A percentile compares a stretch with the other conserved stretches of the same genome.
Evolutionary conservation across 2,329 filamentous ascomycete genomes (phyloP).

Genomic region (Alternaria sp.): DNA sequence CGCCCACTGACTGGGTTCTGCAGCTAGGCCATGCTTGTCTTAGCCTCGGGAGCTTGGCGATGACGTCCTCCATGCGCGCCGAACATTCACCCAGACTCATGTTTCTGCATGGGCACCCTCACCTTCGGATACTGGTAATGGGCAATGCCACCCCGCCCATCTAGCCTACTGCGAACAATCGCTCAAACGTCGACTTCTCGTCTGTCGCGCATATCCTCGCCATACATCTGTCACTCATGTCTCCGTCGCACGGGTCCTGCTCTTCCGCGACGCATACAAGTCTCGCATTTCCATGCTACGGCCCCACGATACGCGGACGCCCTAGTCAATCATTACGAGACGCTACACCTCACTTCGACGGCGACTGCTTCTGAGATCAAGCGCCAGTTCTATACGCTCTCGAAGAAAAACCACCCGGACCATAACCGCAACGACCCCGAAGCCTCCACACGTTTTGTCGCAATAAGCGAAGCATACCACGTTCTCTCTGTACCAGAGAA

Average conservation of each 20-base stretch:
- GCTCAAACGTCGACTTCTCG: neutral
- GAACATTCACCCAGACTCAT: constrained; percentile 13
- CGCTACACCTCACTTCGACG: constrained; percentile 71
- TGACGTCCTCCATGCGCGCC: constrained; percentile 35
- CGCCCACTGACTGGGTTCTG: constrained; percentile 16
- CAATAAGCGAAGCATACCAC: constrained; percentile 83
- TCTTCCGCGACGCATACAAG: constrained; percentile 14
- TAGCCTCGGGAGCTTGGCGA: constrained; percentile 13
- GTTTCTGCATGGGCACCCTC: constrained; percentile 1
- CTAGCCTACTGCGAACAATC: constrained; percentile 19
- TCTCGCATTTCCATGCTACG: constrained; percentile 55
- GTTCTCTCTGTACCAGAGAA: constrained; percentile 75
- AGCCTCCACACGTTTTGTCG: constrained; percentile 78
- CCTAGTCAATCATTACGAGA: constrained; percentile 77
- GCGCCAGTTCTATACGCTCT: constrained; percentile 90
- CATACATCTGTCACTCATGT: constrained; percentile 29
- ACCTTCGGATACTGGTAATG: constrained; percentile 14
- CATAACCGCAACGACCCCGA: constrained; percentile 77
- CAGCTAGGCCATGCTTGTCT: constrained; percentile 5
- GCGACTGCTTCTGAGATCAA: constrained; percentile 83
- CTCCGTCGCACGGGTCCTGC: constrained; percentile 13
- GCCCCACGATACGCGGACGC: constrained; percentile 43
- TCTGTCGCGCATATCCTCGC: neutral
- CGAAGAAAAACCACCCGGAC: constrained; percentile 92
- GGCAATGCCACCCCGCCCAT: constrained; percentile 37